Conservation (phyloP, 73 alveolate species). For the Vitrella brassicaformis region DNA sequence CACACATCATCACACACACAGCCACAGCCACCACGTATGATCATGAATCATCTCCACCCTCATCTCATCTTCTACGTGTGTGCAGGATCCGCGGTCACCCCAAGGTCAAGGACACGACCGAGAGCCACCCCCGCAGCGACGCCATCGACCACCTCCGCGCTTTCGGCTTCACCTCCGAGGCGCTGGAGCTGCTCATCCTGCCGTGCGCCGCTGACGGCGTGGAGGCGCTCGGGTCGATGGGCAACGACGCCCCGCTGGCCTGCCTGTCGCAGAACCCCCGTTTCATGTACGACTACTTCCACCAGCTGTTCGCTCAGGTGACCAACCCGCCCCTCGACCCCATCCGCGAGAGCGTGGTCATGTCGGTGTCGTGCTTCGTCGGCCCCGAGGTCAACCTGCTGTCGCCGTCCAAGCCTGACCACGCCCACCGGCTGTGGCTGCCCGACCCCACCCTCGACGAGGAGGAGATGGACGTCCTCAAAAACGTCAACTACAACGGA, state of each 20-base stretch:
- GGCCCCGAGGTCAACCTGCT: conserved; percentile 25
- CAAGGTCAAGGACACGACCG: too few relatives aligned
- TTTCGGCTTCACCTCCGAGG: conserved; percentile 2
- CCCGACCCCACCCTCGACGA: conserved; percentile 5
- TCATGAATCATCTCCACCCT: too few relatives aligned
- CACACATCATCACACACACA: neutral
- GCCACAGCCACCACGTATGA: too few relatives aligned
- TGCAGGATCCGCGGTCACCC: too few relatives aligned
- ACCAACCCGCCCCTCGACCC: conserved; percentile 46
- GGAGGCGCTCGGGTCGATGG: conserved; percentile 33
- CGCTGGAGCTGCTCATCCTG: conserved; percentile 15
- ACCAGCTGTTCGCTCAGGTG: conserved; percentile 41
- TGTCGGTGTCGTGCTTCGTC: conserved; percentile 28
- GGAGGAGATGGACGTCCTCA: neutral
- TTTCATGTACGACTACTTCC: conserved; percentile 30
- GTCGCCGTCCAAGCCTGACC: conserved; percentile 9
- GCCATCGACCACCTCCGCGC: neutral
- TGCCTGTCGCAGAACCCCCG: conserved; percentile 31
- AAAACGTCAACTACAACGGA: neutral
- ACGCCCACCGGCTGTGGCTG: conserved; percentile 24
- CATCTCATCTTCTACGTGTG: too few relatives aligned
- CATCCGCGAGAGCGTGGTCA: conserved; percentile 32
- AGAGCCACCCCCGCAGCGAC: too few relatives aligned
- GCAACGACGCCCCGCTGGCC: conserved; percentile 33
- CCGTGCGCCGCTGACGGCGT: conserved; percentile 8